These are phyloP conservation scores for Aspergillus sp. DNA, from an alignment of 2,329 filamentous ascomycete genomes.

Conservation along the genomic window DNA sequence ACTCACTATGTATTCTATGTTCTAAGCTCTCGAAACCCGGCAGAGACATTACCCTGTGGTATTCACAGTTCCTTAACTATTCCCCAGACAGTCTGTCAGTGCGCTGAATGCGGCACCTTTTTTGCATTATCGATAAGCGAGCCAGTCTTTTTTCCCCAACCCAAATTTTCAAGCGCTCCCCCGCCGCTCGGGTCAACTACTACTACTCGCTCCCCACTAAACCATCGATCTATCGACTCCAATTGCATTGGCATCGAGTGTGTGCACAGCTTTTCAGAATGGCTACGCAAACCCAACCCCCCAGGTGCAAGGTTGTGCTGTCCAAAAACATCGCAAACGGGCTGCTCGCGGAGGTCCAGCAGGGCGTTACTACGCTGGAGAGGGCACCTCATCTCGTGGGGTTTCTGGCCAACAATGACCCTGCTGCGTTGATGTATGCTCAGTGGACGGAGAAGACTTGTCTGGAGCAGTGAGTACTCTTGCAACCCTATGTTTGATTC, in stretches of 20 bases:
- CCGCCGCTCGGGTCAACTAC: not conserved
- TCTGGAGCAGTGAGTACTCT: conserved; percentile 73
- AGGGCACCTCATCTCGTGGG: conserved; percentile 75
- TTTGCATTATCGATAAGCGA: conserved; percentile 34
- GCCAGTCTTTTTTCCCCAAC: conserved; percentile 21
- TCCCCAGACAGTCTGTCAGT: not conserved
- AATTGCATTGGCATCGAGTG: no score
- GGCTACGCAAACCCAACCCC: conserved; percentile 24
- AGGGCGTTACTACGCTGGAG: conserved; percentile 65
- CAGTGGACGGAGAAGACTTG: conserved; percentile 97
- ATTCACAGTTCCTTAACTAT: not conserved
- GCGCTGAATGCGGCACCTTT: conserved; percentile 25
- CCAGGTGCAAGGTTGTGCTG: conserved; percentile 82
- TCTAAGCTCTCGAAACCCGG: not conserved
- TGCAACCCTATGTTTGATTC: conserved; percentile 2
- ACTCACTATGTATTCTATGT: not conserved
- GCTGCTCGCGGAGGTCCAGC: conserved; percentile 69
- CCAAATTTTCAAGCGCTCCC: conserved; percentile 14
- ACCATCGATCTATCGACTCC: not conserved
- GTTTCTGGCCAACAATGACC: conserved; percentile 87
- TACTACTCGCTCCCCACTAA: conserved; percentile 6
- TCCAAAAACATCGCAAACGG: conserved; percentile 80
- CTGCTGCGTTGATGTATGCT: conserved; percentile 85
- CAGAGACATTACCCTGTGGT: not conserved
- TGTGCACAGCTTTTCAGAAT: conserved; percentile 12